Evolutionary conservation across 164 flowering plant species (phyloP).

Genomic region (Berberis thunbergii): DNA sequence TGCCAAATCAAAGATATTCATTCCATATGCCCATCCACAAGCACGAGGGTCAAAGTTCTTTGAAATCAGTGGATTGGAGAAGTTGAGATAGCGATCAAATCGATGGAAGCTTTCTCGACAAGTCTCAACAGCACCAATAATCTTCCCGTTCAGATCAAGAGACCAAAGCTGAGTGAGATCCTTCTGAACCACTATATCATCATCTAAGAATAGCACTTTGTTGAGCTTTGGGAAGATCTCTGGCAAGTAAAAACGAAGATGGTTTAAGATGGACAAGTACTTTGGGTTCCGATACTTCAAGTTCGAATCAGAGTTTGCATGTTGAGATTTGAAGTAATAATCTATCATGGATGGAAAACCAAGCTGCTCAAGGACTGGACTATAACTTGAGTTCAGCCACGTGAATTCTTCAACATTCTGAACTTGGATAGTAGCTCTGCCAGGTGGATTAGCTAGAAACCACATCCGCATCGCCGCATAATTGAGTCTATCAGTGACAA

Average conservation of each 20-base stretch:
- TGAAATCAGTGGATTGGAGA: slow-evolving; percentile 72
- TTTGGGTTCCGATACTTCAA: slow-evolving; percentile 89
- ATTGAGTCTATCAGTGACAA: slow-evolving; percentile 80
- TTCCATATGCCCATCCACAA: slow-evolving; percentile 95
- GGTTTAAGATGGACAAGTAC: slow-evolving; percentile 85
- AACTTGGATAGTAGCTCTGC: slow-evolving; percentile 69
- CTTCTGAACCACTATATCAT: slow-evolving; percentile 85
- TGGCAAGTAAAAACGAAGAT: slow-evolving; percentile 91
- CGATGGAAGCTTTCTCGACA: slow-evolving; percentile 78
- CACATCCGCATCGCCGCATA: slow-evolving; percentile 94
- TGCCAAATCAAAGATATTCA: slow-evolving; percentile 76
- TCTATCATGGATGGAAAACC: slow-evolving; percentile 72
- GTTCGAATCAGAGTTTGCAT: slow-evolving; percentile 72
- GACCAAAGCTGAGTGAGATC: slow-evolving; percentile 82
- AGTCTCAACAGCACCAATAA: slow-evolving; percentile 88
- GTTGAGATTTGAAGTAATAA: slow-evolving; percentile 75
- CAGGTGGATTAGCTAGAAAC: slow-evolving; percentile 78
- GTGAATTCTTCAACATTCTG: slow-evolving; percentile 83
- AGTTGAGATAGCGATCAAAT: slow-evolving; percentile 71
- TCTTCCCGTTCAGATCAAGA: slow-evolving; percentile 73
- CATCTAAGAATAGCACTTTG: slow-evolving; percentile 87
- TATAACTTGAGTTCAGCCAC: slow-evolving; percentile 87
- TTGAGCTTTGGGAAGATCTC: slow-evolving; percentile 84
- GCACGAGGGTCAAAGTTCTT: slow-evolving; percentile 70
- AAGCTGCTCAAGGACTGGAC: slow-evolving; percentile 84